Base-by-base conservation (phyloP, 1,284 basidiomycete genomes). In the Phlebopus sp. region DNA sequence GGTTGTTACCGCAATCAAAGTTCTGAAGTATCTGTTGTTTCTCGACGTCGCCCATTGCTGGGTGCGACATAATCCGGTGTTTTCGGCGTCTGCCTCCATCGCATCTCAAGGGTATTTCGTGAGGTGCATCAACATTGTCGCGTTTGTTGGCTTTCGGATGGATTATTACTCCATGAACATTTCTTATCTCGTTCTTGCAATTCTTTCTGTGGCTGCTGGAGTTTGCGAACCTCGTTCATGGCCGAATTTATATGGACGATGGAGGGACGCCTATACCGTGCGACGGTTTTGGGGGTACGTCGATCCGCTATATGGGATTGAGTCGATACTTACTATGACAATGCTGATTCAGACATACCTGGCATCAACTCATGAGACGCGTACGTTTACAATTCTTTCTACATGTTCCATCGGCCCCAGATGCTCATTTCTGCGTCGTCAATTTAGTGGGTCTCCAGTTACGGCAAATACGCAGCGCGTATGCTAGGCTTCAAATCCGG, bases 211-310 rank as follows among this genome's bases (percentile, higher is more conserved):
- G n/a, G 58, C 50, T 11, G 32, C 59, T 2, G 56, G 58, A 1
- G 25, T 60, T 2, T 56, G 56, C 13, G 42, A 58, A 21, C 63
- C 69, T 0, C 50, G 52, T 18, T 58, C 64, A 21, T 72, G 69
- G 66, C 69, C 69, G 3, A 57, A 61, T 21, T 23, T 59, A 1
- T 70, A 60, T 50, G 67, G 71, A 9, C 42, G 30, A 11, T 67
- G 61, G 64, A 50, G 52, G 5, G 63, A 68, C 27, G 60, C 69
- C 2, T 69, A 67, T 44, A 69, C 69, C 8, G 52, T 72, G 2
- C 59, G 69, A 21, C 57, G 58, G 13, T 58, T 69, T 37, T 71
- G 70, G 69, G 67, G 68, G 69, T 71, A 39, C 42, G 65, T 56
- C 9, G 5, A 4, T 23, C 32, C 32, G 10, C 25, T 30, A 18